phyloP scores from a whole-genome alignment of 176 grass and related monocot species.

The Aechmea fasciata region DNA sequence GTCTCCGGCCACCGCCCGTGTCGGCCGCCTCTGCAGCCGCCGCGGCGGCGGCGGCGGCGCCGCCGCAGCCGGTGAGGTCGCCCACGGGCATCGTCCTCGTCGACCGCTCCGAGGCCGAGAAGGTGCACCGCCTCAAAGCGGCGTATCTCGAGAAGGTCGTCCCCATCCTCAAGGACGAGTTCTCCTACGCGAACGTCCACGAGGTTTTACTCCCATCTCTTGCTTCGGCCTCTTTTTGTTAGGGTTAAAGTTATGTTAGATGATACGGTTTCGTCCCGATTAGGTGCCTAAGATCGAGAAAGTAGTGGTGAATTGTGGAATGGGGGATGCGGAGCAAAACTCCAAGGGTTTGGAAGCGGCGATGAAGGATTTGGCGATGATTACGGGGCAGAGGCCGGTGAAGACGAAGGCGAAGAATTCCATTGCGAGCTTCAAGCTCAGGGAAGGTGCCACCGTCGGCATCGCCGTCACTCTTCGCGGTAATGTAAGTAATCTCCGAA shows the following conservation, averaged over 20 bases:
- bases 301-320: constrained; percentile 77
- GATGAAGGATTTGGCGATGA: constrained; percentile 62
- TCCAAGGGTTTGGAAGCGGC: constrained; percentile 70
- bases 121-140: constrained; percentile 49
- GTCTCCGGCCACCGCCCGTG: constrained; percentile 10
- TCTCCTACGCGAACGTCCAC: constrained; percentile 76
- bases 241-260: not conserved
- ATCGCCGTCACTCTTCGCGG: constrained; percentile 77
- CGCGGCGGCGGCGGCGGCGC: constrained; percentile 33
- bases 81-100: constrained; percentile 61
- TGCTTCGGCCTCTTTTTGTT: not conserved
- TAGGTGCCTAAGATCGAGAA: constrained; percentile 82
- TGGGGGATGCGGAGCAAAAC: constrained; percentile 76
- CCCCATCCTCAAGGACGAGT: constrained; percentile 68
- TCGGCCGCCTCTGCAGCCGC: constrained; percentile 13
- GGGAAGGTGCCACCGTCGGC: constrained; percentile 66
- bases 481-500: constrained; percentile 33
- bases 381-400: constrained; percentile 72
- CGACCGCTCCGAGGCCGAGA: constrained; percentile 54
- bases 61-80: constrained; percentile 23
- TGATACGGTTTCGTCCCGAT: not conserved
- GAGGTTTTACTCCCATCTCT: constrained; percentile 44
- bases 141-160: constrained; percentile 74
- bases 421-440: constrained; percentile 86
- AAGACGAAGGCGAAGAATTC: constrained; percentile 81